Evolutionary conservation across 441 rosid genomes (phyloP), one percentile per base, ranked within the genome.

Genomic region (Flueggea neowawraea): DNA sequence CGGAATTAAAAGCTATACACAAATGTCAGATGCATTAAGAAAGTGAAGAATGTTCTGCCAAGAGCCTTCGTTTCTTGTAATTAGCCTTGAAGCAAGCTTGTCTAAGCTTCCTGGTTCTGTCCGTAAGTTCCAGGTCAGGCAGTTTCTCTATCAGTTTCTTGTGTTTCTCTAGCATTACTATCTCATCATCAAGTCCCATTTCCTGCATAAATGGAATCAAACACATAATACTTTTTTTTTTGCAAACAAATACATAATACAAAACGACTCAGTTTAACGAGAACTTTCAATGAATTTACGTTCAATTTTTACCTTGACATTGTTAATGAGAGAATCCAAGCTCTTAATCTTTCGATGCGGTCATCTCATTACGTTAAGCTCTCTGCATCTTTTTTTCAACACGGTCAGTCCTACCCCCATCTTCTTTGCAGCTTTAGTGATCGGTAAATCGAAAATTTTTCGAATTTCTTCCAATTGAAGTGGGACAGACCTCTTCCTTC

Each of bases 81-180:
- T 83, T 90, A n/a, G 91, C 97, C 52, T 90, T 90, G 80, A 90
- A 90, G 58, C 89, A 86, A 22, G 84, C 85, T 65, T 88, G 97
- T 58, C 97, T 81, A 10, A 88, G 76, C 79, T 69, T 84, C 79
- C 82, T 88, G 0, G 93, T 80, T 67, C 78, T 80, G 14, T 74
- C 83, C 6, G 63, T 67, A 5, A 90, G 78, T 36, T 88, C 83
- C 52, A 69, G 17, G 56, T 84, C 93, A 2, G 95, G 97, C 43
- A 69, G 44, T 51, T 62, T 65, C 58, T 82, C 86, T 3, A 90
- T 61, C 17, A 82, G 69, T 68, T 54, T 71, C 71, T 69, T 82
- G 63, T 90, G 86, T 39, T 79, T 83, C 67, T 88, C 93, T 54
- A 88, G 58, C 69, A 77, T 80, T 67, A 44, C 41, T 31, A 83